Evolutionary conservation across 2,329 filamentous ascomycete genomes (phyloP).

Genomic region (Aspergillus uvarum): DNA sequence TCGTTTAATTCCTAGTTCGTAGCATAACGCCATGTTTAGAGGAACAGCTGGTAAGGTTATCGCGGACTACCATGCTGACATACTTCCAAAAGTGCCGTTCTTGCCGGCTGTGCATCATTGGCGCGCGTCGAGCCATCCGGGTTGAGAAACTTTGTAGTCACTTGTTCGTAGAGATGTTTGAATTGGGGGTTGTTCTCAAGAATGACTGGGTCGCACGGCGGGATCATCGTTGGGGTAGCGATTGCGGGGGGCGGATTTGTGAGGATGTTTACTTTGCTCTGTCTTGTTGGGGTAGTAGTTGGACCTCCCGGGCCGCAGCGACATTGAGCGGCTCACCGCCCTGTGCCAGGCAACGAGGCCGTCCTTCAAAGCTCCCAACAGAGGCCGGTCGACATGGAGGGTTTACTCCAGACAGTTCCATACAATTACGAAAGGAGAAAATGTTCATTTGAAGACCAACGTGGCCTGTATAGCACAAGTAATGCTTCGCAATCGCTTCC

Average conservation of each 20-base stretch:
- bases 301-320: background rate
- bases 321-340: background rate
- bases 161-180: constrained; percentile 41
- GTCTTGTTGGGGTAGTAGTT: background rate
- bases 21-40: background rate
- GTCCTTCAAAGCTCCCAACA: no score
- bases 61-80: constrained; percentile 12
- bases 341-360: background rate
- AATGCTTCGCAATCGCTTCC: constrained; percentile 23
- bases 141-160: constrained; percentile 40
- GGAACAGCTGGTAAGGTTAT: background rate
- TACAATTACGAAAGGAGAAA: background rate
- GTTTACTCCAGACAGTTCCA: background rate
- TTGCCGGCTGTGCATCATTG: constrained; percentile 30
- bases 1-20: constrained; percentile 36
- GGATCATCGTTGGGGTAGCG: constrained; percentile 36
- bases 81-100: constrained; percentile 35
- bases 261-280: background rate
- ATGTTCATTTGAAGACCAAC: background rate
- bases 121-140: constrained; percentile 42
- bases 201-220: constrained; percentile 41
- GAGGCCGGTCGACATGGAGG: no score
- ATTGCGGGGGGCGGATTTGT: no score
- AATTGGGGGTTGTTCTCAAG: constrained; percentile 45
- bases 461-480: background rate